phyloP scores from a whole-genome alignment of 164 flowering plant species.

The Tetracentron sinense region DNA sequence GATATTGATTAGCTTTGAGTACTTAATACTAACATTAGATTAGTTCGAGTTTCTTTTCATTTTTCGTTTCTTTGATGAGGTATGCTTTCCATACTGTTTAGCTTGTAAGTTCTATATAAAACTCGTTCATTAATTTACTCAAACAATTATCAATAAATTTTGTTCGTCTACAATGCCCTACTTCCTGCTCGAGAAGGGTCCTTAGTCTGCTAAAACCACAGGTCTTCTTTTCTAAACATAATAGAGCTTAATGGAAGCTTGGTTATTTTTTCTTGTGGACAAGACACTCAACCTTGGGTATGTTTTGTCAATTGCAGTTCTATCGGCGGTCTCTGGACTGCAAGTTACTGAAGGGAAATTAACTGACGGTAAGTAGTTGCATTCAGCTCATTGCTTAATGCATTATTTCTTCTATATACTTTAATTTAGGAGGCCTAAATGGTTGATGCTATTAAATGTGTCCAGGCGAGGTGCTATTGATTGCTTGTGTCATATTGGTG shows the following conservation, averaged over 20 bases:
- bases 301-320: constrained; percentile 53
- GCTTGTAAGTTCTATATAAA: too few relatives aligned
- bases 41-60: too few relatives aligned
- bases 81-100: too few relatives aligned
- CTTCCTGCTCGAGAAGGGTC: not conserved
- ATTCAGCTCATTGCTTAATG: not conserved
- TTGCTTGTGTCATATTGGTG: constrained; percentile 76
- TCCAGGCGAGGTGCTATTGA: constrained; percentile 50
- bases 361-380: constrained; percentile 41
- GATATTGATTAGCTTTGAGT: too few relatives aligned
- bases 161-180: too few relatives aligned
- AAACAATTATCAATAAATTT: too few relatives aligned
- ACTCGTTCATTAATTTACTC: too few relatives aligned
- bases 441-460: constrained; percentile 4
- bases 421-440: not conserved
- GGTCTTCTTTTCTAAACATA: too few relatives aligned
- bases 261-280: not conserved
- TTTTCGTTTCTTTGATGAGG: too few relatives aligned
- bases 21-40: too few relatives aligned
- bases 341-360: constrained; percentile 42
- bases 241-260: not conserved
- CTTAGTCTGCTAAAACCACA: too few relatives aligned
- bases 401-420: not conserved
- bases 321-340: constrained; percentile 79
- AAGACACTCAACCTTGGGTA: constrained; percentile 5